Base-by-base conservation (phyloP, 73 alveolate species). In the Loxodes magnus region DNA sequence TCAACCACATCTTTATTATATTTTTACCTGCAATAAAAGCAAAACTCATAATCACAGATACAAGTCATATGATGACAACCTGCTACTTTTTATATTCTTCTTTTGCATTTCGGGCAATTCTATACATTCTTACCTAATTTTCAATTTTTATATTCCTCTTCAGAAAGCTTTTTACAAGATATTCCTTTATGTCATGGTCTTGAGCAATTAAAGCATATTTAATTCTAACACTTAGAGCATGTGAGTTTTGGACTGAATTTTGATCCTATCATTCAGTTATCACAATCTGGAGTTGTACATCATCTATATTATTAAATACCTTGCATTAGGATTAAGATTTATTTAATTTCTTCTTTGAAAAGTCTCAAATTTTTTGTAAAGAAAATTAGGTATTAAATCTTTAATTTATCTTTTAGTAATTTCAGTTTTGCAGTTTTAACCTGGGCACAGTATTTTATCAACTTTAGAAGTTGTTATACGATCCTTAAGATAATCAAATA, bases 51-150 rank as follows among this genome's bases (percentile, higher is more conserved):
- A 22, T 59, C 59, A 41, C 98, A 88, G 24, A 63, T 48, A 44
- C 98, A 88, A 2, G 90, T 84, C 98, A 88, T 88, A 67, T 89
- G 98, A 64, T 81, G 80, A 38, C 98, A 89, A 0, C 98, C 98
- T 35, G 76, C 91, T 27, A 26, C 29, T 60, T 84, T 84, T 51
- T 79, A 77, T 0, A 84, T 75, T 12, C 74, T 50, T 14, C 72
- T 43, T 50, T 63, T 59, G 39, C 98, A 88, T 29, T 70, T 70
- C 0, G 92, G 92, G 50, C 98, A 88, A 24, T 57, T 59, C 64
- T 85, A 56, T 22, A 84, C 67, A 9, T 56, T 57, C 28, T 61
- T 60, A 2, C 67, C 67, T 34, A 80, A 60, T 0, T 51, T 75
- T 79, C 88, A 60, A 10, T 41, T 17, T 21, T 59, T 56, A 50